A percentile compares a stretch with the other conserved stretches of the same genome.
These are phyloP conservation scores for Manihot esculenta DNA, from an alignment of 441 rosid genomes.

Conservation along the genomic window DNA sequence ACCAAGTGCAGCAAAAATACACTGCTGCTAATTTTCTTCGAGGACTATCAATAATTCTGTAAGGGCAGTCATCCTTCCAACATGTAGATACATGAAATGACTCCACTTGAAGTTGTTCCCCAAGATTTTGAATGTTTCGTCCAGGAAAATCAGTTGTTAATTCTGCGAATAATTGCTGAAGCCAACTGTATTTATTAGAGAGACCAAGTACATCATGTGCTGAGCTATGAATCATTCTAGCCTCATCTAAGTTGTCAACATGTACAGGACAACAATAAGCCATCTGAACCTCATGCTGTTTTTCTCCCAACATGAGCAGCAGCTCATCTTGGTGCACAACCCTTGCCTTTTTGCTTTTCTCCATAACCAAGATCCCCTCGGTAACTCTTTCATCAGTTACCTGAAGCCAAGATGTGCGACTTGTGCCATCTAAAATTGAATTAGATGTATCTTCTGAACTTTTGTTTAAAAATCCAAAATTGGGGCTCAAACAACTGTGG, in stretches of 20 bases:
- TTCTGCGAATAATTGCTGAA: constrained; percentile 35
- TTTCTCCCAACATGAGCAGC: constrained; percentile 42
- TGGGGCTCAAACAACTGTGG: constrained; percentile 58
- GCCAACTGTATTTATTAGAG: constrained; percentile 23
- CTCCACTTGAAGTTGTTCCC: constrained; percentile 51
- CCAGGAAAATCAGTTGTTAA: constrained; percentile 38
- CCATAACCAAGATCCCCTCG: constrained; percentile 60
- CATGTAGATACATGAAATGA: constrained; percentile 52
- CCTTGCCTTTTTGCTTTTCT: constrained; percentile 54
- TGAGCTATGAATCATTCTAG: constrained; percentile 19
- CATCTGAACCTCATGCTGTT: constrained; percentile 44
- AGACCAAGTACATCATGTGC: constrained; percentile 15
- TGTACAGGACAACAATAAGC: constrained; percentile 63
- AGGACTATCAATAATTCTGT: constrained; percentile 29
- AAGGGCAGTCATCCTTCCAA: constrained; percentile 54
- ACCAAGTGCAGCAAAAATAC: constrained; percentile 80
- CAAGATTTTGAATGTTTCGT: constrained; percentile 40
- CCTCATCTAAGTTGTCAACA: constrained; percentile 16
- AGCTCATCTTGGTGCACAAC: constrained; percentile 83
- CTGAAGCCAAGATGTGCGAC: constrained; percentile 26
- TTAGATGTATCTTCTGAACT: constrained; percentile 29
- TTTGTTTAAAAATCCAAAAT: constrained; percentile 52
- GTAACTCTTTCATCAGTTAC: constrained; percentile 62
- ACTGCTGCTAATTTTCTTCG: constrained; percentile 21
- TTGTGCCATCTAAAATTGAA: constrained; percentile 24